phyloP scores from a whole-genome alignment of 495 filamentous ascomycete species.

The Podospora pseudocomata region DNA sequence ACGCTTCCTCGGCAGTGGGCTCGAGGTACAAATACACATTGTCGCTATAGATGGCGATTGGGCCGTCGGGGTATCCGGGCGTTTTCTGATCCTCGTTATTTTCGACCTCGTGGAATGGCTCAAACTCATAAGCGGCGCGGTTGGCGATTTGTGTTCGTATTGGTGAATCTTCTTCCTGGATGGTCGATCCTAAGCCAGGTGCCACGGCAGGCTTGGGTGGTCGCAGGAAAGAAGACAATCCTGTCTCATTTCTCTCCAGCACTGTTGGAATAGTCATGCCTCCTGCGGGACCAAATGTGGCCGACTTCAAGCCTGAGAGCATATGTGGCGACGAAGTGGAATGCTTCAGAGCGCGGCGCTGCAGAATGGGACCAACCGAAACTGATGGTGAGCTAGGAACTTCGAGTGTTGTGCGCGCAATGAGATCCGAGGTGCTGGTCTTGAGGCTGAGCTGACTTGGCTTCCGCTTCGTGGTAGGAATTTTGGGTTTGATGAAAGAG shows the following conservation, averaged over 20 bases:
- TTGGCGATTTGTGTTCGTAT: conserved; percentile 59
- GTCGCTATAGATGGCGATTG: conserved; percentile 88
- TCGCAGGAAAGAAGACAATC: conserved; percentile 47
- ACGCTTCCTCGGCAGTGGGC: conserved; percentile 79
- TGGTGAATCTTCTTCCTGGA: conserved; percentile 75
- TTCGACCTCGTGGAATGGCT: conserved; percentile 49
- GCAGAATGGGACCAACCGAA: conserved; percentile 47
- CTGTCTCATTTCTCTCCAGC: conserved; percentile 46
- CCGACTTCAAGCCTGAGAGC: conserved; percentile 48
- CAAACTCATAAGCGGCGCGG: conserved; percentile 48
- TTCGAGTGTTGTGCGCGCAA: conserved; percentile 39
- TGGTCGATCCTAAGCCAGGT: conserved; percentile 38
- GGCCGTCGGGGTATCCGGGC: conserved; percentile 88
- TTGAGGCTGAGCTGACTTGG: conserved; percentile 71
- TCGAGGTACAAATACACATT: conserved; percentile 91
- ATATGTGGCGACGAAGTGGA: conserved; percentile 55
- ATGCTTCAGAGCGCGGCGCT: conserved; percentile 53
- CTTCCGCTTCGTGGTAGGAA: conserved; percentile 64
- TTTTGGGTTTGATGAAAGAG: conserved; percentile 70
- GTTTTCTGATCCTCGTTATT: conserved; percentile 74
- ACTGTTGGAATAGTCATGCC: conserved; percentile 54
- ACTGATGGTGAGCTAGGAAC: conserved; percentile 44
- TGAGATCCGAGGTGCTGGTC: conserved; percentile 52
- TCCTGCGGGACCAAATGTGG: conserved; percentile 50
- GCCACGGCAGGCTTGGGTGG: conserved; percentile 36